phyloP scores from a whole-genome alignment of 768 basidiomycete genomes.

The Termitomyces sp. region DNA sequence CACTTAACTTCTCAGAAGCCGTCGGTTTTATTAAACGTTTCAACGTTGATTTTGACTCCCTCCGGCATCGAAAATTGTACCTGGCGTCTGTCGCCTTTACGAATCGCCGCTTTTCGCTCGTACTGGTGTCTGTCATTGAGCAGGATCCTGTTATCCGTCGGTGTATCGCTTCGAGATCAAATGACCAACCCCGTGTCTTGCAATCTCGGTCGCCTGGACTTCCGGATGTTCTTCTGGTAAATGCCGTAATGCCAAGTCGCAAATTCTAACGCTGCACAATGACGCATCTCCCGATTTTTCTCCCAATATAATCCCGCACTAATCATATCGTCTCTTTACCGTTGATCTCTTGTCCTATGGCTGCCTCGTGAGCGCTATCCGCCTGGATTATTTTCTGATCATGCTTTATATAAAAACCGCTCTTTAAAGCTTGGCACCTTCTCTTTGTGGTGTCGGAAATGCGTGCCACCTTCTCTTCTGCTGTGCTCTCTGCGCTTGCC shows the following conservation, averaged over 20 bases:
- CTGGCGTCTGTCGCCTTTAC: not conserved
- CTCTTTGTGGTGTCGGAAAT: not conserved
- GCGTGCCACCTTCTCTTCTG: constrained; percentile 4
- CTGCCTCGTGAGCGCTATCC: constrained; percentile 1
- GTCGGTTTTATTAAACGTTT: not conserved
- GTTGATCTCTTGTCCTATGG: not conserved
- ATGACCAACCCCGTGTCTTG: not conserved
- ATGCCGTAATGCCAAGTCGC: constrained; percentile 6
- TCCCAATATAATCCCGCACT: constrained; percentile 10
- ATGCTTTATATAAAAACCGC: constrained; percentile 1
- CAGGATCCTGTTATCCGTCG: not conserved
- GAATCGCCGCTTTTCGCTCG: not conserved
- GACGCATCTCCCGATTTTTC: constrained; percentile 9
- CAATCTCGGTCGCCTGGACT: not conserved
- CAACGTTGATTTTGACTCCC: not conserved
- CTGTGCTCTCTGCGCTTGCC: constrained; percentile 8
- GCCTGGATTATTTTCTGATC: not conserved
- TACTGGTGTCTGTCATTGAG: not conserved
- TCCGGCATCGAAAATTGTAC: not conserved
- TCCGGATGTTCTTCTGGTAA: constrained; percentile 15
- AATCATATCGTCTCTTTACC: not conserved
- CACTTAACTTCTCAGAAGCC: not conserved
- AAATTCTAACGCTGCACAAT: not conserved
- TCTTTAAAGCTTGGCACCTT: not conserved
- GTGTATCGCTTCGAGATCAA: not conserved